Evolutionary conservation across 2,329 filamentous ascomycete species (phyloP).

Genomic region (Mariannaea elegans): DNA sequence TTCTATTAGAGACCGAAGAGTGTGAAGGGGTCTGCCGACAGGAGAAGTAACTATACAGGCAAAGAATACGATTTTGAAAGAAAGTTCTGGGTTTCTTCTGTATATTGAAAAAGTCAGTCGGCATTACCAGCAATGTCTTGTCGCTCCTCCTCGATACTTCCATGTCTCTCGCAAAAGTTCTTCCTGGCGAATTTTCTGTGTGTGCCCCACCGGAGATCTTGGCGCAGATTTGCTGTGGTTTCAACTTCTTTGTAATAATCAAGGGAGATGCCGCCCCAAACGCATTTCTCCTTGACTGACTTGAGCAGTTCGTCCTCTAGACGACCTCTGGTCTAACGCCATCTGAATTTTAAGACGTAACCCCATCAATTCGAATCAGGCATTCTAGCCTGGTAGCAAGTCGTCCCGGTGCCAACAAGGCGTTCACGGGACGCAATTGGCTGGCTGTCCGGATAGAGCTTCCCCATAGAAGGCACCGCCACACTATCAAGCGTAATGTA

Average conservation of each 20-base stretch:
- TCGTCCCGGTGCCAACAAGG: slow-evolving; percentile 43
- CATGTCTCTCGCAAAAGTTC: slow-evolving; percentile 4
- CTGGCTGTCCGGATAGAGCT: slow-evolving; percentile 42
- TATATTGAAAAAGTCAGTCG: slow-evolving; percentile 19
- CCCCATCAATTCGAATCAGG: slow-evolving; percentile 38
- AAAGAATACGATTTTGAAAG: slow-evolving; percentile 30
- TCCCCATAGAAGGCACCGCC: slow-evolving; percentile 24
- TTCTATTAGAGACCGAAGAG: slow-evolving; percentile 23
- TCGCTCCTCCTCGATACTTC: slow-evolving; percentile 10
- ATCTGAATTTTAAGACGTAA: slow-evolving; percentile 45
- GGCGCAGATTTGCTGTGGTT: slow-evolving; percentile 28
- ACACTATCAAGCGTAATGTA: slow-evolving; percentile 23
- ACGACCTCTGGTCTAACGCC: slow-evolving; percentile 43
- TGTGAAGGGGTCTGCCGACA: slow-evolving; percentile 28
- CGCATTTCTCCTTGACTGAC: slow-evolving; percentile 39
- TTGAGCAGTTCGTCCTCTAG: slow-evolving; percentile 45
- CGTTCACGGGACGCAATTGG: slow-evolving; percentile 37
- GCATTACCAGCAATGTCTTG: slow-evolving; percentile 1
- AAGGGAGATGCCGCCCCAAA: slow-evolving; percentile 42
- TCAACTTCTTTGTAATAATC: slow-evolving; percentile 35
- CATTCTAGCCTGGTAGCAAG: slow-evolving; percentile 44
- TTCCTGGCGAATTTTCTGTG: slow-evolving; percentile 19
- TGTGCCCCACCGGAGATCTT: slow-evolving; percentile 24
- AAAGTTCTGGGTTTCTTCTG: slow-evolving; percentile 19
- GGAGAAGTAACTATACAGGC: slow-evolving; percentile 33